Evolutionary conservation across 2,329 filamentous ascomycete genomes (phyloP).

Genomic region (Colletotrichum kahawae): DNA sequence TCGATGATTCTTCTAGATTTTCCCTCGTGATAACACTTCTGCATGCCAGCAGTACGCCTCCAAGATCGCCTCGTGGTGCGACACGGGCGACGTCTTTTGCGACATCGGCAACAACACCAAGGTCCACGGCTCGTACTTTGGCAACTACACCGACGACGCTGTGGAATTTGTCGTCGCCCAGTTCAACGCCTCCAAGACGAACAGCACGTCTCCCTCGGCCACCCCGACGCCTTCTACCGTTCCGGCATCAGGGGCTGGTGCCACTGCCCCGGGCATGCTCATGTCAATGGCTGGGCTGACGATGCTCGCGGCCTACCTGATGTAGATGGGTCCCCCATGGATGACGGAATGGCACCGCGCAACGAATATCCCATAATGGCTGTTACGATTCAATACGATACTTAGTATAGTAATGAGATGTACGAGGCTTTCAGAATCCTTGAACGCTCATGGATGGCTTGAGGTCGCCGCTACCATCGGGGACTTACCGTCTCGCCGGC

Average conservation of each 20-base stretch:
- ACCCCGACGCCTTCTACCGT: background rate
- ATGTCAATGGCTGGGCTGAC: background rate
- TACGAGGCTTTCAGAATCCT: background rate
- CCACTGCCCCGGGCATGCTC: background rate
- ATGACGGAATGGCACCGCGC: background rate
- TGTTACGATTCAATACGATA: background rate
- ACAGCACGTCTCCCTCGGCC: background rate
- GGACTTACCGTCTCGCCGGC: background rate
- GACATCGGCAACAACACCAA: slow-evolving; percentile 32
- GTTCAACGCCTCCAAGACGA: slow-evolving; percentile 28
- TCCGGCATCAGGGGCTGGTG: background rate
- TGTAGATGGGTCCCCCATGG: background rate
- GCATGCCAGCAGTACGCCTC: slow-evolving; percentile 39
- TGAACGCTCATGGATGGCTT: background rate
- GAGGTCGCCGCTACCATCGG: background rate
- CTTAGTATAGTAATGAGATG: background rate
- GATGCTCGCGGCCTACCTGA: background rate
- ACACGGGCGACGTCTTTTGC: slow-evolving; percentile 46
- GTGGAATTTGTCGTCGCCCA: slow-evolving; percentile 39
- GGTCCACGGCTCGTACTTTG: slow-evolving; percentile 41
- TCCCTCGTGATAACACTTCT: slow-evolving; percentile 37
- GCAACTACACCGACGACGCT: slow-evolving; percentile 37
- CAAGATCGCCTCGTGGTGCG: slow-evolving; percentile 45
- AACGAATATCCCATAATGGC: background rate
- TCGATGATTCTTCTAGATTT: slow-evolving; percentile 31